phyloP scores from a whole-genome alignment of 495 filamentous ascomycete genomes.

The Neurospora sublineolata region DNA sequence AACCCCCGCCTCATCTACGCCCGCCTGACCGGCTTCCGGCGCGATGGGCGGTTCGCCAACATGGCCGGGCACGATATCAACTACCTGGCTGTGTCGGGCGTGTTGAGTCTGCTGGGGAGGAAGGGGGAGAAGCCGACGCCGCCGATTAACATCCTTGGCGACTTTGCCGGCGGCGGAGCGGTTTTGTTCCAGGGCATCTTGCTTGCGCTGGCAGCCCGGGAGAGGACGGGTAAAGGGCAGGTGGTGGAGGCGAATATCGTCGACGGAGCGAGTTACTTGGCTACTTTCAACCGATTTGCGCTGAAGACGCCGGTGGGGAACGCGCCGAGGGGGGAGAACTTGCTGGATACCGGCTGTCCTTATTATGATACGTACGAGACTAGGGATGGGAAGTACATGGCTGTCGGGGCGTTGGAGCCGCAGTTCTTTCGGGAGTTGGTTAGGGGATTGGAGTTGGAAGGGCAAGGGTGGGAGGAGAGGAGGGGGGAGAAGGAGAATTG shows the following conservation, averaged over 20 bases:
- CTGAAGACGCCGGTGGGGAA: constrained; percentile 48
- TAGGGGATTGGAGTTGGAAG: constrained; percentile 47
- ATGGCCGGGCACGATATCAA: constrained; percentile 99
- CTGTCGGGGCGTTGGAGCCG: constrained; percentile 82
- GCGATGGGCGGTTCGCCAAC: constrained; percentile 67
- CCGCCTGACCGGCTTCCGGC: constrained; percentile 78
- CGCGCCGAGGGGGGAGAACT: constrained; percentile 56
- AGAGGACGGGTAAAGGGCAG: constrained; percentile 59
- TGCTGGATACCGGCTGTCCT: constrained; percentile 74
- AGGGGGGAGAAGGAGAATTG: constrained; percentile 50
- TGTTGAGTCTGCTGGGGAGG: constrained; percentile 63
- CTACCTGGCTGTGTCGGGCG: constrained; percentile 81
- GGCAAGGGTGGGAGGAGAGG: constrained; percentile 39
- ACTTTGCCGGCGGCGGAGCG: constrained; percentile 87
- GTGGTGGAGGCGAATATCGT: constrained; percentile 96
- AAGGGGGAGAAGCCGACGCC: constrained; percentile 57
- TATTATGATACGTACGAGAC: constrained; percentile 86
- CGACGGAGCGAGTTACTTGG: constrained; percentile 70
- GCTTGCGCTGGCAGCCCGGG: constrained; percentile 45
- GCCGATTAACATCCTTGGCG: constrained; percentile 73
- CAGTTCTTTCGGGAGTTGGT: constrained; percentile 67
- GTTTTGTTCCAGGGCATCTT: constrained; percentile 61
- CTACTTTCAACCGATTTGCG: constrained; percentile 58
- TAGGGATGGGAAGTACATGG: constrained; percentile 69
- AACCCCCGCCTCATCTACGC: constrained; percentile 76